phyloP scores from a whole-genome alignment of 345 rosid genomes.

The Citrus sinensis region DNA sequence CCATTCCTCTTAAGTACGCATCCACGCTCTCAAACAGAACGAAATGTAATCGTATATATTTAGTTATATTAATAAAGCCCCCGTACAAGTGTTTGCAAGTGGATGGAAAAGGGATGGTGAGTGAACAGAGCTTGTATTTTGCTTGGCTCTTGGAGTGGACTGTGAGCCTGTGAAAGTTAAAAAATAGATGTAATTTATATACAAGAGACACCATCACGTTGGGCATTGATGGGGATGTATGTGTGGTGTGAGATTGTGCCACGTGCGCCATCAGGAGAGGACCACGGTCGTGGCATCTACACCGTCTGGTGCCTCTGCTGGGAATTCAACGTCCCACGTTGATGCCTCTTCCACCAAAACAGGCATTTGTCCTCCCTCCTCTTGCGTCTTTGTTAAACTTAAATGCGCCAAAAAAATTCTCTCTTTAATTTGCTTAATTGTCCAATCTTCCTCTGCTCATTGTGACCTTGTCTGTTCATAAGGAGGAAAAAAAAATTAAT shows the following conservation, averaged over 20 bases:
- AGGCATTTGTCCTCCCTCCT: not conserved
- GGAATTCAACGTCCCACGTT: conserved; percentile 44
- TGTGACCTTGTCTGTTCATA: too few relatives aligned
- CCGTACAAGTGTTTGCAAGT: not conserved
- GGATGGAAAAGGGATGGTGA: too few relatives aligned
- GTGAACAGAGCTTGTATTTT: too few relatives aligned
- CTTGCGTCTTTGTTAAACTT: not conserved
- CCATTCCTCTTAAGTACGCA: conserved; percentile 30
- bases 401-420: too few relatives aligned
- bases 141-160: too few relatives aligned
- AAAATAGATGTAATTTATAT: not conserved
- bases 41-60: too few relatives aligned
- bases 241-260: conserved; percentile 32
- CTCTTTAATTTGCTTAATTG: not conserved
- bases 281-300: conserved; percentile 59
- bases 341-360: conserved; percentile 7
- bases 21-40: not conserved
- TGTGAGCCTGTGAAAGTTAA: too few relatives aligned
- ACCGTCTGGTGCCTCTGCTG: conserved; percentile 44
- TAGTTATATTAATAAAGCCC: not conserved
- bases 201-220: not conserved
- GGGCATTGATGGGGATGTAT: not conserved
- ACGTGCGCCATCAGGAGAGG: conserved; percentile 24
- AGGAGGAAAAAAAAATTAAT: too few relatives aligned
- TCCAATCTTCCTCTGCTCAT: not conserved